Evolutionary conservation across 129 eudicot genomes (phyloP).

Genomic region (Escallonia herrerae): DNA sequence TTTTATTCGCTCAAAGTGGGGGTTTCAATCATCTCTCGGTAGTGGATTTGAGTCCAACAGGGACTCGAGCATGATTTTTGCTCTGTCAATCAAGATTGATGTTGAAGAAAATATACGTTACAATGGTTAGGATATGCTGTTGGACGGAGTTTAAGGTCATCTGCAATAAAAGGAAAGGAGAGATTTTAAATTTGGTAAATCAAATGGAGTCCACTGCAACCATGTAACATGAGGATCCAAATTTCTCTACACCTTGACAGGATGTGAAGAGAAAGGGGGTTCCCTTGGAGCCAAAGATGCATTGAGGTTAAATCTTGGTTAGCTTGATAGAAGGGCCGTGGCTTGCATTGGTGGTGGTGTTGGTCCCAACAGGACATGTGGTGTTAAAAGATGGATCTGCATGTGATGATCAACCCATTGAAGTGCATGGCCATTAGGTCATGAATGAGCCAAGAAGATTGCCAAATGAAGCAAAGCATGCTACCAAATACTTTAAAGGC

Average conservation of each 20-base stretch:
- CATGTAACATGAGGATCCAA: not conserved
- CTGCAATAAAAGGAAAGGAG: no score
- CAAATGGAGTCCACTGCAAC: not conserved
- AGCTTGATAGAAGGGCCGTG: not conserved
- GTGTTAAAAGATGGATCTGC: constrained; percentile 22
- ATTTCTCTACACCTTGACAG: not conserved
- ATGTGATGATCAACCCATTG: constrained; percentile 19
- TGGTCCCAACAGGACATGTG: constrained; percentile 40
- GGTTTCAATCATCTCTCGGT: no score
- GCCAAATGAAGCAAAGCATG: constrained; percentile 31
- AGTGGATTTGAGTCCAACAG: no score
- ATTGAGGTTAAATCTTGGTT: not conserved
- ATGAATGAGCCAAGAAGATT: constrained; percentile 20
- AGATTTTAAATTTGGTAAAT: not conserved
- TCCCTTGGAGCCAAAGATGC: not conserved
- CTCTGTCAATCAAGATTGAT: no score
- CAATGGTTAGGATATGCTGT: no score
- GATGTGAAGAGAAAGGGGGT: not conserved
- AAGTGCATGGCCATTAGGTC: constrained; percentile 7
- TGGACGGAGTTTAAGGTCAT: no score
- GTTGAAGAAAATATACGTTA: no score
- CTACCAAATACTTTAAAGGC: constrained; percentile 13
- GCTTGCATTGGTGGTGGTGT: constrained; percentile 1
- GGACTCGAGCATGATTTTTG: no score
- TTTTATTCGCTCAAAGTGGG: no score